Conservation (phyloP, 2,329 filamentous ascomycete species). For the Mycocentrospora acerina region DNA sequence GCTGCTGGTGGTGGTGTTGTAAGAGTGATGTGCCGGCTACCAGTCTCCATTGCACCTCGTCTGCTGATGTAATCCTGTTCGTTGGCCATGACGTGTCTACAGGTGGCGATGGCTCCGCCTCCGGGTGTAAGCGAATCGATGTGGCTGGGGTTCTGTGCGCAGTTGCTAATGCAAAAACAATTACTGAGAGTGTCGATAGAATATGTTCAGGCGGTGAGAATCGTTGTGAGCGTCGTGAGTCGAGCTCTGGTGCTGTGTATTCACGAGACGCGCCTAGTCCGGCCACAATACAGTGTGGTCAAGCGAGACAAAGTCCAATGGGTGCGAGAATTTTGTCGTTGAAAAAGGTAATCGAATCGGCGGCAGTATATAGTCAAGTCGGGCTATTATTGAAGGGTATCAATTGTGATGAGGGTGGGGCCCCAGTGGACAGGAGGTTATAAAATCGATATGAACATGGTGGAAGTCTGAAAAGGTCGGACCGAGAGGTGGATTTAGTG, state of each 20-base stretch:
- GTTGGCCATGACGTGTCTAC: conserved; percentile 32
- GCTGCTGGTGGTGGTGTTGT: conserved; percentile 21
- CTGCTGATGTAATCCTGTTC: conserved; percentile 31
- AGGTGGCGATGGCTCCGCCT: conserved; percentile 1
- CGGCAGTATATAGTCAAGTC: neutral
- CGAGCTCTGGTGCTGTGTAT: too few relatives aligned
- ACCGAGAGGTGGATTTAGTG: conserved; percentile 29
- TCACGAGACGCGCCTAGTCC: too few relatives aligned
- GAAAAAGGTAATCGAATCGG: too few relatives aligned
- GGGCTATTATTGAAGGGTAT: conserved; percentile 13
- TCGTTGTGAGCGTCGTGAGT: neutral
- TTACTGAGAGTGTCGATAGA: conserved; percentile 7
- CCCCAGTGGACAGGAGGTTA: conserved; percentile 42
- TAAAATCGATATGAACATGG: conserved; percentile 41
- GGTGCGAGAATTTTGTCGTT: too few relatives aligned
- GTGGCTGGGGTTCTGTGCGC: too few relatives aligned
- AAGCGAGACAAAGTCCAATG: too few relatives aligned
- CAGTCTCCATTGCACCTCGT: conserved; percentile 34
- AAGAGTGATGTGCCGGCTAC: conserved; percentile 23
- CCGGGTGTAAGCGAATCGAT: too few relatives aligned
- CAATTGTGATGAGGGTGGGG: conserved; percentile 23
- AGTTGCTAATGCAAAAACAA: conserved; percentile 6
- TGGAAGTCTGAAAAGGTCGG: conserved; percentile 28
- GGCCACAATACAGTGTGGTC: too few relatives aligned
- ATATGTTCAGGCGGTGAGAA: neutral